These are phyloP conservation scores for Fusarium nurragi DNA, from an alignment of 2,329 filamentous ascomycete genomes.

Conservation along the genomic window DNA sequence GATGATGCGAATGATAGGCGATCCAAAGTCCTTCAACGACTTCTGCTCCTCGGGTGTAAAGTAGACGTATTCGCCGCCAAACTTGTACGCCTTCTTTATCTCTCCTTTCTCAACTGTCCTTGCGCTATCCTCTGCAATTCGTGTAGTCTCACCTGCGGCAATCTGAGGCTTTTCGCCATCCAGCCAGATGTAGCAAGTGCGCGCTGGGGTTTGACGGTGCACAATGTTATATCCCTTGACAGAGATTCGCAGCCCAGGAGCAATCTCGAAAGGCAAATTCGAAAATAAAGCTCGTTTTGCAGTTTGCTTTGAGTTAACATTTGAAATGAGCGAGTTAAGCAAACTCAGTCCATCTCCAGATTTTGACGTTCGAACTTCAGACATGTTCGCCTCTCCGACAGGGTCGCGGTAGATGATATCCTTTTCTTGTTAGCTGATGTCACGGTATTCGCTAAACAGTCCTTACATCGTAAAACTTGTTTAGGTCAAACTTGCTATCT, in stretches of 20 bases:
- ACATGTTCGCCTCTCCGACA: slow-evolving; percentile 69
- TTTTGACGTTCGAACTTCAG: slow-evolving; percentile 68
- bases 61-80: slow-evolving; percentile 87
- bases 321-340: slow-evolving; percentile 81
- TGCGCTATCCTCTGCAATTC: slow-evolving; percentile 80
- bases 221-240: slow-evolving; percentile 93
- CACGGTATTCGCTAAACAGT: not conserved
- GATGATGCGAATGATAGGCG: slow-evolving; percentile 85
- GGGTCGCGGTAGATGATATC: slow-evolving; percentile 91
- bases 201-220: slow-evolving; percentile 81
- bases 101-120: slow-evolving; percentile 81
- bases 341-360: slow-evolving; percentile 80
- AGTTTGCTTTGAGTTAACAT: slow-evolving; percentile 89
- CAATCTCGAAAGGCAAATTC: slow-evolving; percentile 86
- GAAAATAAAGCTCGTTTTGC: slow-evolving; percentile 88
- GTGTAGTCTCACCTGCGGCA: slow-evolving; percentile 76
- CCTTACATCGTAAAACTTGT: slow-evolving; percentile 89
- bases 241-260: slow-evolving; percentile 83
- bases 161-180: slow-evolving; percentile 88
- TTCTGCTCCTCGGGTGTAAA: slow-evolving; percentile 88
- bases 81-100: slow-evolving; percentile 92
- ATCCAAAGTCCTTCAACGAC: slow-evolving; percentile 79
- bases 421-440: slow-evolving; percentile 52
- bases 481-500: slow-evolving; percentile 78
- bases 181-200: slow-evolving; percentile 88